Evolutionary conservation across 805 yeast genomes (phyloP), one percentile per base, ranked within the genome.

Genomic region (Yarrowia porcina): DNA sequence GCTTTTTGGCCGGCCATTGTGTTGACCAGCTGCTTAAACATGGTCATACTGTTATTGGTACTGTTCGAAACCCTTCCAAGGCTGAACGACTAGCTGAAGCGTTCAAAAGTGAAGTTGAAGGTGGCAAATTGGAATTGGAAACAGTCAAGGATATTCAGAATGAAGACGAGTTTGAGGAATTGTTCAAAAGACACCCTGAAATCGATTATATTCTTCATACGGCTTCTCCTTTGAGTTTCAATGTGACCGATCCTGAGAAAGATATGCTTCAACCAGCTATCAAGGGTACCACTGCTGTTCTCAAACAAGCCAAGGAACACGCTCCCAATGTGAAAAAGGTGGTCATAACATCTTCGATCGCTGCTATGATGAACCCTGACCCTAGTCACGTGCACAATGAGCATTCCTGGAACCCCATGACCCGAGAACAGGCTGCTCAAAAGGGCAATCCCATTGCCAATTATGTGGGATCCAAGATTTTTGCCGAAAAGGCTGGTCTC

Each of bases 401-500:
- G 63, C 47, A 68, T 15, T 65, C 68, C 45, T 79, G 81, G 80
- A 74, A 72, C 65, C 73, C 75, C 4, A 65, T 72, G 25, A 67
- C 75, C 13, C 66, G 70, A 67, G 75, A 74, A 44, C 64, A 66
- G 10, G 71, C 18, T 12, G 39, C 35, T 4, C 27, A 33, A 17
- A 47, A 65, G 18, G 32, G 41, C 4, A 23, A 35, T 5, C 23
- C 59, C 18, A 2, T 21, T 2, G 11, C 32, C 25, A 65, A 67
- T 21, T 71, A 69, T 36, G 23, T 60, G 78, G 79, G 45, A 75
- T 70, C 88, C 49, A 85, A 84, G 71, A 76, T 71, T 8, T 73
- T 75, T 68, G 89, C 88, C 32, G 88, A 86, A 72, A 69, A 75
- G 65, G 80, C 84, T 2, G 83, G 82, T 13, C 82, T 88, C 82